Base-by-base conservation (phyloP, 345 rosid genomes). In the Lepidium didymum region DNA sequence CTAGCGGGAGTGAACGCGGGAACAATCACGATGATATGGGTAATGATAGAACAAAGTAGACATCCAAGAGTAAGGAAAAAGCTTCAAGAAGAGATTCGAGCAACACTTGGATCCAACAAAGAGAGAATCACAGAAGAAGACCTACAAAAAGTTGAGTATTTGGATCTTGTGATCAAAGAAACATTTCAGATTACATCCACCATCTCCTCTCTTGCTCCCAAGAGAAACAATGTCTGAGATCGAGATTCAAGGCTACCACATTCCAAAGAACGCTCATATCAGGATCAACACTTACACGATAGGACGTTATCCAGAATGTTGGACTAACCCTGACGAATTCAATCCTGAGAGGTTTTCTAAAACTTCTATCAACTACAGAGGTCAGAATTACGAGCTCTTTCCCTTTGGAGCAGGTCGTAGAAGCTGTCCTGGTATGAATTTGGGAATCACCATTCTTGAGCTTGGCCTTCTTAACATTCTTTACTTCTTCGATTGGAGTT, bases 21-120 rank as follows among this genome's bases (percentile, higher is more conserved):
- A 29, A 73, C 78, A 6, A 42, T 75, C 23, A 70, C 79, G 0
- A 53, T 86, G 55, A 56, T 50, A 44, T 84, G 90, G 96, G 81
- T 84, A 1, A 80, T 88, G 85, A 72, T 86, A 15, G 89, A 84
- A 73, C 75, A 86, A 2, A 11, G 8, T 0, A 82, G 61, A 65
- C 77, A 80, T 11, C 84, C 83, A 3, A 70, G 56, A 55, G 50
- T 77, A 42, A 76, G 85, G 88, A 73, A 75, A 34, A 89, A 78
- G 77, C 82, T 75, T 16, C 86, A 83, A 56, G 71, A 72, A 10
- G 83, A 85, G 64, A 62, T 86, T 16, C 68, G 89, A 77, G 57
- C 44, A 31, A n/a, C 21, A 10, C 55, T 80, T 1, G 76, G 81
- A n/a, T 9, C 51, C 43, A 68, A 76, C 15, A 81, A 64, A 78